These are phyloP conservation scores for Candida alai DNA, from an alignment of 805 yeast genomes.

Conservation along the genomic window DNA sequence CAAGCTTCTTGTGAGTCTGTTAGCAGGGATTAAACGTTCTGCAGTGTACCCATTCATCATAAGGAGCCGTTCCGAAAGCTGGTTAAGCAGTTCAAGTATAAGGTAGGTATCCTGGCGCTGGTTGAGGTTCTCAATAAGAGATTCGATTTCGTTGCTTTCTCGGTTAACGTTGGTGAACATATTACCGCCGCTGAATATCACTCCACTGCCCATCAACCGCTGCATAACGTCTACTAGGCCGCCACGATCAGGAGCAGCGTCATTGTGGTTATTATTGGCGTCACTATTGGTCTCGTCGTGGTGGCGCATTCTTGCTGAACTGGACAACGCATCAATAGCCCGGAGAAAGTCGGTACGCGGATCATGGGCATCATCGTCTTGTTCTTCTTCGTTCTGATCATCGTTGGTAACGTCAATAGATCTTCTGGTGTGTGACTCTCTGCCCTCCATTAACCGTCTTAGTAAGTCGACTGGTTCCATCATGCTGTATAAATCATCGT, in stretches of 20 bases:
- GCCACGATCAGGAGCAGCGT: conserved; percentile 7
- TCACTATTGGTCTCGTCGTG: not conserved
- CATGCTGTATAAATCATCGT: conserved; percentile 10
- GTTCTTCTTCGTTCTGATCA: conserved; percentile 15
- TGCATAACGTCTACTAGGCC: conserved; percentile 32
- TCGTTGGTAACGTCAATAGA: conserved; percentile 9
- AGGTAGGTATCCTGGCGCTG: conserved; percentile 55
- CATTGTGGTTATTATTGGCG: not conserved
- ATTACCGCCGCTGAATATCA: conserved; percentile 14
- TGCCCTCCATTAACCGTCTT: conserved; percentile 18
- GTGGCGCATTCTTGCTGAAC: conserved; percentile 6
- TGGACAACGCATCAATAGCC: conserved; percentile 21
- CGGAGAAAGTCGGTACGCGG: conserved; percentile 23
- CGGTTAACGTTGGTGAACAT: conserved; percentile 8
- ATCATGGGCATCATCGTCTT: conserved; percentile 15
- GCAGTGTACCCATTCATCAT: conserved; percentile 66
- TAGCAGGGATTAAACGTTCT: conserved; percentile 62
- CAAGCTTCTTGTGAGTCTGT: conserved; percentile 49
- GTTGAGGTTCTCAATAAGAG: conserved; percentile 34
- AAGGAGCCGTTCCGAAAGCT: conserved; percentile 57
- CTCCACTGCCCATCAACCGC: conserved; percentile 29
- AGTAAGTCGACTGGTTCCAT: conserved; percentile 18
- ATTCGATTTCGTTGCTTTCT: conserved; percentile 27
- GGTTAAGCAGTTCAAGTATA: conserved; percentile 61
- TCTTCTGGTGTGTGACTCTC: conserved; percentile 11